A percentile compares a stretch with the other conserved stretches of the same genome.
Conservation (phyloP, 306 rosid species). For the Malus orientalis region DNA sequence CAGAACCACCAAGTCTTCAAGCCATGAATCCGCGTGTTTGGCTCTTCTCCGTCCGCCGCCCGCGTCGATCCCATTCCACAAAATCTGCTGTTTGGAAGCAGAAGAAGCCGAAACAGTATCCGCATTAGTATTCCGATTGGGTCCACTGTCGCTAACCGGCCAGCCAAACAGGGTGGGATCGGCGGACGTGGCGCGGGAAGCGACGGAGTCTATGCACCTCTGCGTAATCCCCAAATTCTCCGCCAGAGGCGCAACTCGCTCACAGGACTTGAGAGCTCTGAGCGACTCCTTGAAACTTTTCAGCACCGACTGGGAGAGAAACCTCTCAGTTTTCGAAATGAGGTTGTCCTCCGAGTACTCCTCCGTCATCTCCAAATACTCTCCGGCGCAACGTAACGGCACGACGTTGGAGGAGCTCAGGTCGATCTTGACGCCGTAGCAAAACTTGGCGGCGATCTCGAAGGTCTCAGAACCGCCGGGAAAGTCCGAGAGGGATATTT, state of each 20-base stretch:
- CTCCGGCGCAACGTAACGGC: conserved; percentile 91
- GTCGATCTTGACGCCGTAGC: conserved; percentile 88
- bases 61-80: conserved; percentile 63
- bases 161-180: conserved; percentile 78
- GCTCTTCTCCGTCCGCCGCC: conserved; percentile 42
- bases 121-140: not conserved
- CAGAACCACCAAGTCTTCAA: conserved; percentile 62
- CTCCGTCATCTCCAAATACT: conserved; percentile 87
- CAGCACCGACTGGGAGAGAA: conserved; percentile 54
- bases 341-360: conserved; percentile 82
- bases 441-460: conserved; percentile 86
- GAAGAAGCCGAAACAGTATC: not conserved
- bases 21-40: conserved; percentile 50
- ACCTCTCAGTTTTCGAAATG: conserved; percentile 71
- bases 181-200: conserved; percentile 52
- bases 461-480: conserved; percentile 87
- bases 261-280: conserved; percentile 75
- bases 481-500: conserved; percentile 48
- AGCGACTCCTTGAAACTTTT: conserved; percentile 67
- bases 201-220: conserved; percentile 59
- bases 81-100: conserved; percentile 45
- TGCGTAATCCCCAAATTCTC: conserved; percentile 55
- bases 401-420: conserved; percentile 66
- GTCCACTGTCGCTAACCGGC: conserved; percentile 46
- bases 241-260: conserved; percentile 49